Conservation (phyloP, 768 basidiomycete genomes). For the Pholiota conissans region DNA sequence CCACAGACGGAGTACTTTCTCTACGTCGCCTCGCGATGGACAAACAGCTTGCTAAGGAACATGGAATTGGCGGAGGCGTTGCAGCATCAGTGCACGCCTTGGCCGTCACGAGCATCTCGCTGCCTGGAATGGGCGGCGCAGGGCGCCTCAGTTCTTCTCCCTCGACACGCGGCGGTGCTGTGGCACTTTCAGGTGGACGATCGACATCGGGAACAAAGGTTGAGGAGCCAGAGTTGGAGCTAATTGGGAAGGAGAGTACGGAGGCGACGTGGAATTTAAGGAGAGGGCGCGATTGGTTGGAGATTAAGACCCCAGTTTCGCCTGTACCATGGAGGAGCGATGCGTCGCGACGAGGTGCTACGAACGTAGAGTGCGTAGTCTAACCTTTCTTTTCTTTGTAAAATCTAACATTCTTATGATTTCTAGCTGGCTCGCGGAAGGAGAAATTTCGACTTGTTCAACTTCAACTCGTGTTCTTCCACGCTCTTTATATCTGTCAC, state of each 20-base stretch:
- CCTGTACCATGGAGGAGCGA: not conserved
- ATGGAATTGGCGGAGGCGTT: conserved; percentile 21
- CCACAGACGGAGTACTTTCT: conserved; percentile 51
- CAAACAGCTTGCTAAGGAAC: conserved; percentile 22
- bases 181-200: not conserved
- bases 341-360: not conserved
- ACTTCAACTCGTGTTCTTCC: conserved; percentile 61
- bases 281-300: conserved; percentile 50
- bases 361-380: conserved; percentile 21
- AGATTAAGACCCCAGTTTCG: conserved; percentile 40
- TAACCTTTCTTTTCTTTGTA: conserved; percentile 6
- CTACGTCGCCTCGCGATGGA: conserved; percentile 56
- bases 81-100: conserved; percentile 30
- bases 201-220: not conserved
- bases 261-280: conserved; percentile 70
- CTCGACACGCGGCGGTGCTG: conserved; percentile 18
- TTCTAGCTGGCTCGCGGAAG: conserved; percentile 68
- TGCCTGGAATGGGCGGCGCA: conserved; percentile 53
- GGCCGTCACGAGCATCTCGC: conserved; percentile 57
- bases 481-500: conserved; percentile 76
- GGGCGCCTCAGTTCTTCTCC: conserved; percentile 37
- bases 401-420: conserved; percentile 9
- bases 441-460: conserved; percentile 79
- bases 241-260: conserved; percentile 35
- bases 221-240: conserved; percentile 29